These are phyloP conservation scores for Nepenthes alata DNA, from an alignment of 179 eudicot species.

Conservation along the genomic window DNA sequence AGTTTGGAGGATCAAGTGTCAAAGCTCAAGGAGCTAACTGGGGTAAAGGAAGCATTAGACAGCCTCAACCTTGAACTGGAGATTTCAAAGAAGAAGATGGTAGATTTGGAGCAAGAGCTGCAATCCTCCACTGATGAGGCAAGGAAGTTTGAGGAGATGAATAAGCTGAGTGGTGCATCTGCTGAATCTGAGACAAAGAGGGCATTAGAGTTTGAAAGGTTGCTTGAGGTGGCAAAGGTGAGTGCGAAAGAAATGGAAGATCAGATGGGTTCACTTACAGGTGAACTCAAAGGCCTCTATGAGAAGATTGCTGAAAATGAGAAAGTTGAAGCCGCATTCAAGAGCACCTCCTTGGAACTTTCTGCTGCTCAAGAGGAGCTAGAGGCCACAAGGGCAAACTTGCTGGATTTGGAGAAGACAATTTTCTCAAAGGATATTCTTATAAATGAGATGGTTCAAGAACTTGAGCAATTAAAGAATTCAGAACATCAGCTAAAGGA, in stretches of 20 bases:
- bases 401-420: conserved; percentile 24
- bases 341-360: conserved; percentile 27
- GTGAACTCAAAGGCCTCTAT: conserved; percentile 38
- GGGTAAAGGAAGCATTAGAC: conserved; percentile 63
- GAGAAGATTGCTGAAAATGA: conserved; percentile 51
- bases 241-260: conserved; percentile 56
- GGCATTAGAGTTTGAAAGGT: conserved; percentile 40
- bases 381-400: conserved; percentile 28
- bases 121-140: conserved; percentile 37
- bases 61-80: conserved; percentile 56
- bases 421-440: conserved; percentile 31
- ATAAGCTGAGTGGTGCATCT: conserved; percentile 39
- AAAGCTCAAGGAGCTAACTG: conserved; percentile 54
- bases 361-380: conserved; percentile 28
- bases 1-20: conserved; percentile 50
- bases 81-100: conserved; percentile 60
- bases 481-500: conserved; percentile 41
- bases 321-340: conserved; percentile 45
- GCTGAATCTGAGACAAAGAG: conserved; percentile 47
- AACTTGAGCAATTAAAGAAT: conserved; percentile 27
- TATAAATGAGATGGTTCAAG: conserved; percentile 28
- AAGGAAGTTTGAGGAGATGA: conserved; percentile 47
- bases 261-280: conserved; percentile 43
- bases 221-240: conserved; percentile 34
- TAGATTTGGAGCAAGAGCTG: conserved; percentile 54